phyloP scores from a whole-genome alignment of 108 stramenopile genomes.

The Halocafeteria seosinensis region DNA sequence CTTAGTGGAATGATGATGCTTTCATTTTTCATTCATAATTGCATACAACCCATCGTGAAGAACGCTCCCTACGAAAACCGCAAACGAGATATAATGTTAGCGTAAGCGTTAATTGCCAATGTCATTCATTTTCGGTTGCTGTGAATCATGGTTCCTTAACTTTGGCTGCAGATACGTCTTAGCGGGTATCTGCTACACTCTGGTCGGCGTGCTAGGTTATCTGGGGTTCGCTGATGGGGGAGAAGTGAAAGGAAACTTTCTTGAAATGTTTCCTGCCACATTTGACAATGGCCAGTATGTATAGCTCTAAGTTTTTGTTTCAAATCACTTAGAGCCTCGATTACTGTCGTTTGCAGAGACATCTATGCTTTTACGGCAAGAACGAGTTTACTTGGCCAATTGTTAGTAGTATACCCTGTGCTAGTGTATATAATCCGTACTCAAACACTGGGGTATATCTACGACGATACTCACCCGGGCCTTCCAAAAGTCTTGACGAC shows the following conservation, averaged over 20 bases:
- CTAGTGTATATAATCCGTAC: not conserved
- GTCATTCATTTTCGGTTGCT: too few species aligned
- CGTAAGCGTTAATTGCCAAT: too few species aligned
- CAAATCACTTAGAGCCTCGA: too few species aligned
- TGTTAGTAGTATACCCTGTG: not conserved
- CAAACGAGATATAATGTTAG: not conserved
- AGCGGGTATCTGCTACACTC: not conserved
- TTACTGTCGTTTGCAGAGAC: too few species aligned
- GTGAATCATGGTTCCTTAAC: too few species aligned
- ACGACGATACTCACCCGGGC: not conserved
- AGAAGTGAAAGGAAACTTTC: not conserved
- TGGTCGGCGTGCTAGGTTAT: not conserved
- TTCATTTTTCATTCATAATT: constrained; percentile 1
- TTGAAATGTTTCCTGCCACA: not conserved
- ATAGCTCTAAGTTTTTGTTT: too few species aligned
- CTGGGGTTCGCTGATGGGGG: not conserved
- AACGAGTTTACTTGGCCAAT: not conserved
- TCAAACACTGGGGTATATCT: not conserved
- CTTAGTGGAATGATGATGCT: not conserved
- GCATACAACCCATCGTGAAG: constrained; percentile 1
- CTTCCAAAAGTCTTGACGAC: not conserved
- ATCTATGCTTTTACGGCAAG: not conserved
- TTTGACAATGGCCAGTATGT: not conserved
- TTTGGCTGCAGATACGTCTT: not conserved
- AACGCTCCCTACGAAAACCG: not conserved